Evolutionary conservation across 208 protist species (phyloP).

Genomic region (Wallacemonas sp.): DNA sequence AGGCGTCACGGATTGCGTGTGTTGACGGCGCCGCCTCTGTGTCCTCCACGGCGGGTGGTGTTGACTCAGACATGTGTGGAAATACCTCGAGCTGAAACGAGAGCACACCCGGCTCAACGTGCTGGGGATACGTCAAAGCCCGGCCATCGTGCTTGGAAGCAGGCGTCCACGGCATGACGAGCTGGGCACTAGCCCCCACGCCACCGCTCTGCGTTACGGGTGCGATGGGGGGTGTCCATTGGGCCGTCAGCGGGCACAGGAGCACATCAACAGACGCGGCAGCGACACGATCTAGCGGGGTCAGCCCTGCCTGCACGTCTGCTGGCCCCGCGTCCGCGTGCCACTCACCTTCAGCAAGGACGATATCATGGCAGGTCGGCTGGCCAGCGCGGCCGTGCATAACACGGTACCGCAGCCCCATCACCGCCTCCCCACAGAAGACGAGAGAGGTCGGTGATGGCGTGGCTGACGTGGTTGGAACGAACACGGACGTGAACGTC

Average conservation of each 20-base stretch:
- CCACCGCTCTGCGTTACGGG: not conserved
- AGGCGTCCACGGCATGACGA: slow-evolving; percentile 7
- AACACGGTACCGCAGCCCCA: slow-evolving; percentile 3
- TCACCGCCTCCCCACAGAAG: not conserved
- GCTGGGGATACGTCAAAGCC: not conserved
- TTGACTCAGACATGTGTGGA: not conserved
- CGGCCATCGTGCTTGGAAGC: slow-evolving; percentile 1
- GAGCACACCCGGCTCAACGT: not conserved
- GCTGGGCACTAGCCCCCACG: not conserved
- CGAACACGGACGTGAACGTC: slow-evolving; percentile 1
- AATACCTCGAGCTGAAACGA: slow-evolving; percentile 4
- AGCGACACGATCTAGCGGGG: not conserved
- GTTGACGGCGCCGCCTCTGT: no score
- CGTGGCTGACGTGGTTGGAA: not conserved
- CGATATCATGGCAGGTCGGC: not conserved
- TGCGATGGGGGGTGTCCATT: slow-evolving; percentile 6
- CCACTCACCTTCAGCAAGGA: slow-evolving; percentile 1
- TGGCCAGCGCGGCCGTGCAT: slow-evolving; percentile 1
- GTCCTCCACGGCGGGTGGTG: no score
- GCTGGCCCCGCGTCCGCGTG: not conserved
- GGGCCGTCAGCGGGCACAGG: slow-evolving; percentile 2
- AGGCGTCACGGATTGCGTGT: no score
- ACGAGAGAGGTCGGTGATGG: not conserved
- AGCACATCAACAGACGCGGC: not conserved
- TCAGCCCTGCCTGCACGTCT: not conserved